Evolutionary conservation across 768 basidiomycete species (phyloP), one percentile per base, ranked within the genome.

Genomic region (Naganishia vishniacii): DNA sequence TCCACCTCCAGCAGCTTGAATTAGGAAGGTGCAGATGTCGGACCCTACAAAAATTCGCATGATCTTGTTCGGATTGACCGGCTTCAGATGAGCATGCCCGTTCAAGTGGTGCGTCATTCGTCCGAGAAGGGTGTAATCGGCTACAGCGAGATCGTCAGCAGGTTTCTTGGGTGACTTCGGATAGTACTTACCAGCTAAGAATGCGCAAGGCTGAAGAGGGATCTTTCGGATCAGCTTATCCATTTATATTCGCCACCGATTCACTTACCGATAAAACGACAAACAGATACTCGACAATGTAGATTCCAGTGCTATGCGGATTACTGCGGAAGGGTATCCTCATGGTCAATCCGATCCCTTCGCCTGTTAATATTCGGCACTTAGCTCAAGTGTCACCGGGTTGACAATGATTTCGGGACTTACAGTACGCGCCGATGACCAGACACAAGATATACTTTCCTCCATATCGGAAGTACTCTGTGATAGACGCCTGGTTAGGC

Each of bases 1-100:
- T 26, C 75, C 73, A 56, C 76, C 76, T 18, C 76, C 76, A 3
- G 73, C 76, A 42, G 75, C 76, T 65, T 77, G 76, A 23, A 77
- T 72, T 8, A 75, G 59, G 68, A 77, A 77, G 1, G 76, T 77
- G 64, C 67, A 56, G 48, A 77, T 66, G 67, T 77, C 76, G 2
- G 73, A 75, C 25, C 71, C 62, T 65, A 77, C 70, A 61, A 77
- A 77, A 26, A 68, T 70, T 63, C 71, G 72, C 32, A 66, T 71
- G 32, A 76, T 64, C 42, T 67, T 63, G 32, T 62, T 67, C 2
- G 72, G 68, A 47, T 69, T 73, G 37, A 77, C 47, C 4, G 76
- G 76, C 28, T 69, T 65, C 3, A 77, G 68, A 53, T 75, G 69
- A 16, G 31, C 23, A 20, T 61, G 59, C 20, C 64, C 75, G 48